A percentile compares a stretch with the other conserved stretches of the same genome.
Evolutionary conservation across 768 basidiomycete genomes (phyloP).

Genomic region (Russula abietina): DNA sequence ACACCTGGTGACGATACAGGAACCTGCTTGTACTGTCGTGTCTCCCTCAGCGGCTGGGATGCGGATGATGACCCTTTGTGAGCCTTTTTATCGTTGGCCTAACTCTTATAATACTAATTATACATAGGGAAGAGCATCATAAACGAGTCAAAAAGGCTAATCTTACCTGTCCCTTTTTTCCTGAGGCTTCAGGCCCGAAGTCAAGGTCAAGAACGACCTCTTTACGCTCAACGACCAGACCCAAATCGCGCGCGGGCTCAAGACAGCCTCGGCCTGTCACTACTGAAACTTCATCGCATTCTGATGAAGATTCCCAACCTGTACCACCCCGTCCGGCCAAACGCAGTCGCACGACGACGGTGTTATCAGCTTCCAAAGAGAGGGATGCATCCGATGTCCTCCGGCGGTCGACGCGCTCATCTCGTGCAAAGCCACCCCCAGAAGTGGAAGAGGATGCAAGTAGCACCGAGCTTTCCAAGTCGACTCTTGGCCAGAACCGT

Average conservation of each 20-base stretch:
- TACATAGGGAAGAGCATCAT: slow-evolving; percentile 65
- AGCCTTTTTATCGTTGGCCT: slow-evolving; percentile 30
- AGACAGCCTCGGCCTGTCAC: slow-evolving; percentile 10
- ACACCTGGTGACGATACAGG: slow-evolving; percentile 68
- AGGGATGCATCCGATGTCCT: slow-evolving; percentile 16
- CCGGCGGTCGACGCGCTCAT: slow-evolving; percentile 24
- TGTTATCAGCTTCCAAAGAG: slow-evolving; percentile 3
- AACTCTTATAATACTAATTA: slow-evolving; percentile 9
- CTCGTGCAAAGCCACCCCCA: slow-evolving; percentile 11
- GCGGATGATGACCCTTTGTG: slow-evolving; percentile 82
- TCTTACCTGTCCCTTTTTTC: slow-evolving; percentile 42
- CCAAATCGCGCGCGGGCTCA: slow-evolving; percentile 21
- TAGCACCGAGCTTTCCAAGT: slow-evolving; percentile 28
- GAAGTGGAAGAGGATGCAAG: slow-evolving; percentile 27
- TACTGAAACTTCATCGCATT: slow-evolving; percentile 16
- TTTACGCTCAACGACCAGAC: slow-evolving; percentile 30
- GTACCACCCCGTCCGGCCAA: slow-evolving; percentile 12
- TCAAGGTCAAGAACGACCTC: slow-evolving; percentile 26
- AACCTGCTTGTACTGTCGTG: slow-evolving; percentile 79
- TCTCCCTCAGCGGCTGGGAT: slow-evolving; percentile 83
- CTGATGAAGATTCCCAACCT: slow-evolving; percentile 19
- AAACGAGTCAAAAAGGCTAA: slow-evolving; percentile 51
- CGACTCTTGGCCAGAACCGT: slow-evolving; percentile 25
- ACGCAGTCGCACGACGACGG: slow-evolving; percentile 16
- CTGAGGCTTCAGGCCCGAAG: slow-evolving; percentile 19